phyloP scores from a whole-genome alignment of 805 yeast genomes.

The Nakazawaea sp. region DNA sequence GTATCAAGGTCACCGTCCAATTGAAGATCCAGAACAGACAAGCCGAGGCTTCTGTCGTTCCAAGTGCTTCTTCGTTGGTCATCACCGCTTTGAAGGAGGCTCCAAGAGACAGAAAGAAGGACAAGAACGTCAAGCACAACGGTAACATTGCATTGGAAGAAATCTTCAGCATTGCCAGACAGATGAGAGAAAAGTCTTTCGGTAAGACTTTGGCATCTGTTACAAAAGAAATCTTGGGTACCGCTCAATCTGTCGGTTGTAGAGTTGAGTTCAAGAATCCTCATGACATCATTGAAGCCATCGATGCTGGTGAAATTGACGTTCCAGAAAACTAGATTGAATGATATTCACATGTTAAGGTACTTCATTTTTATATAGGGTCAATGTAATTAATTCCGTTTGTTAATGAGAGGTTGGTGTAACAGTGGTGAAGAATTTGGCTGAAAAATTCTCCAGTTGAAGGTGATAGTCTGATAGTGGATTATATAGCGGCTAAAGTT shows the following conservation, averaged over 20 bases:
- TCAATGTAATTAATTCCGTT: conserved; percentile 12
- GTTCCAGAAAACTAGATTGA: conserved; percentile 64
- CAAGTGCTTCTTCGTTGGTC: conserved; percentile 98
- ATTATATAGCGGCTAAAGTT: conserved; percentile 1
- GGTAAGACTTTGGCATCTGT: conserved; percentile 97
- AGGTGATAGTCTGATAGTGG: too few relatives aligned
- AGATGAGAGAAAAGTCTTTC: conserved; percentile 95
- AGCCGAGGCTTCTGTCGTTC: conserved; percentile 97
- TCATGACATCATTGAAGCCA: conserved; percentile 97
- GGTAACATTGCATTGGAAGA: conserved; percentile 98
- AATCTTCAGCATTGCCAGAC: conserved; percentile 94
- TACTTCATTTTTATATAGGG: conserved; percentile 18
- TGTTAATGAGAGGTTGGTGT: too few relatives aligned
- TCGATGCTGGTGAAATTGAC: conserved; percentile 97
- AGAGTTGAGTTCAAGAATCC: conserved; percentile 99
- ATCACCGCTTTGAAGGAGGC: conserved; percentile 99
- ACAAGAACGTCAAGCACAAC: conserved; percentile 98
- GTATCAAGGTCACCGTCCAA: conserved; percentile 98
- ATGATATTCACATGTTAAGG: conserved; percentile 8
- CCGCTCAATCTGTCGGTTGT: conserved; percentile 99
- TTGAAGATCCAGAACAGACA: conserved; percentile 99
- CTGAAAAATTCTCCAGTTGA: too few relatives aligned
- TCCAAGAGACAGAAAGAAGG: conserved; percentile 99
- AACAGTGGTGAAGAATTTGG: too few relatives aligned
- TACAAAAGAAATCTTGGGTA: conserved; percentile 97